A percentile compares a stretch with the other conserved stretches of the same genome.
Evolutionary conservation across 148 eudicot species (phyloP).

Genomic region (Chenopodium album): DNA sequence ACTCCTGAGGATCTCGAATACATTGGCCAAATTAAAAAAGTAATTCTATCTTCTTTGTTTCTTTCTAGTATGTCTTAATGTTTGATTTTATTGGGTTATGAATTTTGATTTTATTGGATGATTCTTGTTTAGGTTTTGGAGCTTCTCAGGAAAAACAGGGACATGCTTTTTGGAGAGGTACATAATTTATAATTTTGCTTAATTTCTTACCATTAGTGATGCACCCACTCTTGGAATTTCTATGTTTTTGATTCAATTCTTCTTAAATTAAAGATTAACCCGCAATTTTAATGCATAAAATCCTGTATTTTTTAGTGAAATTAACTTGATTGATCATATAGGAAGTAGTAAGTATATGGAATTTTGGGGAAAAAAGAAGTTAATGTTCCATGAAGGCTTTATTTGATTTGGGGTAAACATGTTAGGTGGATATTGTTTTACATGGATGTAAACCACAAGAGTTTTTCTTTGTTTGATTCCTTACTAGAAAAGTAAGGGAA

Average conservation of each 20-base stretch:
- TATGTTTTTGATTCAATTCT: neutral
- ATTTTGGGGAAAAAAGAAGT: too few species aligned
- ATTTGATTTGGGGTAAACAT: too few species aligned
- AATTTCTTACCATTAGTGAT: neutral
- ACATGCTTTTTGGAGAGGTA: constrained; percentile 90
- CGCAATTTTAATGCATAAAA: neutral
- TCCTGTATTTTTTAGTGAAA: too few species aligned
- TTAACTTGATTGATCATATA: too few species aligned
- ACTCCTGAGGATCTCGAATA: constrained; percentile 20
- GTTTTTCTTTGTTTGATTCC: too few species aligned
- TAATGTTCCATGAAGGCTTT: too few species aligned
- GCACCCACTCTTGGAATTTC: neutral
- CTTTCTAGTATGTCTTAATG: neutral
- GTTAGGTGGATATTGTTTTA: too few species aligned
- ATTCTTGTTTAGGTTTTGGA: constrained; percentile 63
- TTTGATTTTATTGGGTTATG: neutral
- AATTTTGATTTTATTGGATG: neutral
- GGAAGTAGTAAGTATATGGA: too few species aligned
- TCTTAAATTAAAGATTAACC: too few species aligned
- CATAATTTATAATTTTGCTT: neutral
- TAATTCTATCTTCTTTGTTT: constrained; percentile 11
- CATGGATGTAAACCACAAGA: too few species aligned
- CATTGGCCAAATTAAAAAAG: constrained; percentile 53
- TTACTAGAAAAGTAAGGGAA: too few species aligned
- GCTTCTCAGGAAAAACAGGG: constrained; percentile 81